Evolutionary conservation across 768 basidiomycete species (phyloP).

Genomic region (Phallus indusiatus): DNA sequence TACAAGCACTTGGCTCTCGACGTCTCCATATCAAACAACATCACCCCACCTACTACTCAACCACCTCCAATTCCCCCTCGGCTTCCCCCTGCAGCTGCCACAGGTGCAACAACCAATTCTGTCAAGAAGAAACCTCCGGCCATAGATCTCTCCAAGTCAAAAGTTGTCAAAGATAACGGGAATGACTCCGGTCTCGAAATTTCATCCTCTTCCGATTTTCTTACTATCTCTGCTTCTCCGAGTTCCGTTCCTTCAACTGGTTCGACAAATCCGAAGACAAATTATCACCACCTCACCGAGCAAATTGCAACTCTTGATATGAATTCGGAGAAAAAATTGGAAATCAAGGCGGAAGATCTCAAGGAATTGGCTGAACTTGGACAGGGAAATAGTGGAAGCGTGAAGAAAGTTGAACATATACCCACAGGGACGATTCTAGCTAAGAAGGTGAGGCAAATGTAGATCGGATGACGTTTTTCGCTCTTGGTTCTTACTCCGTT

Average conservation of each 20-base stretch:
- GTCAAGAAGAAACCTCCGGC: conserved; percentile 25
- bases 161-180: conserved; percentile 22
- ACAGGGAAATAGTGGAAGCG: conserved; percentile 94
- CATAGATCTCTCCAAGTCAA: conserved; percentile 27
- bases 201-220: conserved; percentile 28
- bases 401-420: conserved; percentile 89
- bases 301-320: conserved; percentile 82
- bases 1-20: conserved; percentile 79
- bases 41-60: conserved; percentile 25
- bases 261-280: conserved; percentile 37
- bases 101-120: conserved; percentile 24
- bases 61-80: conserved; percentile 27
- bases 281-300: conserved; percentile 73
- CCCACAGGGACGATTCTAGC: conserved; percentile 94
- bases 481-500: neutral
- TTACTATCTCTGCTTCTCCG: conserved; percentile 39
- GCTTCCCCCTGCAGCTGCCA: conserved; percentile 24
- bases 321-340: conserved; percentile 73
- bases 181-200: conserved; percentile 24
- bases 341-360: conserved; percentile 83
- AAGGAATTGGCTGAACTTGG: conserved; percentile 87
- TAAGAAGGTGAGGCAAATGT: conserved; percentile 65
- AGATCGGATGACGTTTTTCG: neutral
- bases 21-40: conserved; percentile 35
- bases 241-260: conserved; percentile 45